Conservation (phyloP, 345 rosid genomes). For the Hypericum perforatum region DNA sequence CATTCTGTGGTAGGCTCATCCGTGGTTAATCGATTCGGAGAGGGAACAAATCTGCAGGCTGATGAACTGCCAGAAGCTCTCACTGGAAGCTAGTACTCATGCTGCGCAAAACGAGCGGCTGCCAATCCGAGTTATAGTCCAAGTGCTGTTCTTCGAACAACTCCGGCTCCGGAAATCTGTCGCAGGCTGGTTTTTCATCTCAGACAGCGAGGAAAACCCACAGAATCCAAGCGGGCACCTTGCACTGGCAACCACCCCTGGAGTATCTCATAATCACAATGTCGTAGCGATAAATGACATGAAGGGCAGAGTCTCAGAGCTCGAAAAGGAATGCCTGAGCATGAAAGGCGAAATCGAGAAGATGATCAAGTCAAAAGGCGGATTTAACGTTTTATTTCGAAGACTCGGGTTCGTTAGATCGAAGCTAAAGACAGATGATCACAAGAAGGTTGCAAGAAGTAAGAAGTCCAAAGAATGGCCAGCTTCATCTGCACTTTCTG, state of each 20-base stretch:
- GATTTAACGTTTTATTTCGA: slow-evolving; percentile 49
- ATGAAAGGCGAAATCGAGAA: slow-evolving; percentile 76
- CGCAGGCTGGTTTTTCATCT: slow-evolving; percentile 54
- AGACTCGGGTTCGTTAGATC: slow-evolving; percentile 27
- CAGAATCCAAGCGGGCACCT: slow-evolving; percentile 33
- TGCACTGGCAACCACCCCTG: slow-evolving; percentile 34
- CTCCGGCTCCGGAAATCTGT: slow-evolving; percentile 70
- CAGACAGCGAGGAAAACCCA: slow-evolving; percentile 43
- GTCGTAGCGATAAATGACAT: slow-evolving; percentile 35
- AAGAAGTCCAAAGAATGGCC: too few species aligned
- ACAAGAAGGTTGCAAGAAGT: background rate
- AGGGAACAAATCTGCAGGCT: slow-evolving; percentile 67
- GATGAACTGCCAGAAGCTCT: slow-evolving; percentile 84
- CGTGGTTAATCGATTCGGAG: slow-evolving; percentile 73
- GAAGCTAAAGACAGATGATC: slow-evolving; percentile 8
- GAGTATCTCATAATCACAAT: slow-evolving; percentile 13
- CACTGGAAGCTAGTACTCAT: slow-evolving; percentile 82
- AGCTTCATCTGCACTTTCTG: too few species aligned
- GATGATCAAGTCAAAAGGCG: slow-evolving; percentile 48
- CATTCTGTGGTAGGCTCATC: slow-evolving; percentile 60
- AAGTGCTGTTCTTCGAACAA: slow-evolving; percentile 87
- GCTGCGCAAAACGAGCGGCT: slow-evolving; percentile 93
- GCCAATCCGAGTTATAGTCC: slow-evolving; percentile 75
- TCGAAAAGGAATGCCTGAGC: slow-evolving; percentile 66
- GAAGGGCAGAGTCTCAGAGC: slow-evolving; percentile 61